Evolutionary conservation across 1,284 basidiomycete genomes (phyloP).

Genomic region (Moesziomyces sp.): DNA sequence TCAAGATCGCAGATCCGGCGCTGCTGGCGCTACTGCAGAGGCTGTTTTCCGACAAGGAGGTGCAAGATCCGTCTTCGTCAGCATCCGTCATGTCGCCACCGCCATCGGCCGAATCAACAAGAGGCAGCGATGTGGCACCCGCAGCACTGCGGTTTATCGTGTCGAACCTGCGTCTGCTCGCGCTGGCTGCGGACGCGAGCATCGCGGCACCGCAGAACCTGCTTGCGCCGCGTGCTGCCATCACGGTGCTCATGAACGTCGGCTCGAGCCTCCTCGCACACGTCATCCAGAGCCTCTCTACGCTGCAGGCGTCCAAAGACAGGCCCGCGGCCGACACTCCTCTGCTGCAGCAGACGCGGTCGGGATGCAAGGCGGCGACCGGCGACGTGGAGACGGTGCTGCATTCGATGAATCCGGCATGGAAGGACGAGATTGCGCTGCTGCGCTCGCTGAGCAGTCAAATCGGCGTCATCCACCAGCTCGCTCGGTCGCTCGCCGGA

Average conservation of each 20-base stretch:
- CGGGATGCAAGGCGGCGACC: conserved; percentile 10
- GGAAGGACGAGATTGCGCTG: conserved; percentile 47
- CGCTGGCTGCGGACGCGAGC: conserved; percentile 27
- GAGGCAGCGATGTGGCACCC: conserved; percentile 5
- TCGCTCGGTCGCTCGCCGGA: conserved; percentile 16
- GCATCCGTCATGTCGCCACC: not conserved
- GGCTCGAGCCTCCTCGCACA: conserved; percentile 30
- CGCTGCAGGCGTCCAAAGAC: conserved; percentile 18
- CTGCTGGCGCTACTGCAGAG: conserved; percentile 23
- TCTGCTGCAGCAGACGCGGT: conserved; percentile 5
- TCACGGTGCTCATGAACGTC: conserved; percentile 45
- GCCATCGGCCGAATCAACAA: not conserved
- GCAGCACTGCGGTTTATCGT: conserved; percentile 25
- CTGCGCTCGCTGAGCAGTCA: conserved; percentile 36
- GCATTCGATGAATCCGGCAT: conserved; percentile 40
- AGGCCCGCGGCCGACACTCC: conserved; percentile 10
- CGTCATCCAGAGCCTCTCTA: conserved; percentile 14
- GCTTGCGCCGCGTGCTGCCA: conserved; percentile 40
- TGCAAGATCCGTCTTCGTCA: not conserved
- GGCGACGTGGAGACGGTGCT: conserved; percentile 27
- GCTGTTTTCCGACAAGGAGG: conserved; percentile 1
- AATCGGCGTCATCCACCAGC: conserved; percentile 35
- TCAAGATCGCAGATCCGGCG: conserved; percentile 15
- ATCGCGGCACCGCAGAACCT: conserved; percentile 31
- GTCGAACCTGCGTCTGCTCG: conserved; percentile 30